A percentile compares a stretch with the other conserved stretches of the same genome.
These are phyloP conservation scores for Leccinum rimulosum DNA, from an alignment of 768 basidiomycete species.

Conservation along the genomic window DNA sequence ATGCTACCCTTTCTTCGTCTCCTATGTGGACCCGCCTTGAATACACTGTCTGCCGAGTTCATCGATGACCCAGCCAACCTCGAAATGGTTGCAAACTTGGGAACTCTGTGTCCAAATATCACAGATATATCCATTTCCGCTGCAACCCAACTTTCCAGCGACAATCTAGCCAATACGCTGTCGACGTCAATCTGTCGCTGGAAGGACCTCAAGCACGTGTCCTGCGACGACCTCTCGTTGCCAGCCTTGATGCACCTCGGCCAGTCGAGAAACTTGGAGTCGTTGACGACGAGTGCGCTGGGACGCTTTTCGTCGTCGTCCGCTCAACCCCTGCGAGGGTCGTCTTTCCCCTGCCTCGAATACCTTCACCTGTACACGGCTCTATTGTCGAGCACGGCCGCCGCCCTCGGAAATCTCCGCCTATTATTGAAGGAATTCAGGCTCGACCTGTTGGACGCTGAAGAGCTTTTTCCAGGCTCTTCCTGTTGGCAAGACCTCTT, in stretches of 20 bases:
- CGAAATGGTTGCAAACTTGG: conserved; percentile 10
- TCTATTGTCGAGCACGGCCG: conserved; percentile 8
- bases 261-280: conserved; percentile 11
- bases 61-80: conserved; percentile 17
- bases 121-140: conserved; percentile 17
- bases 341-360: conserved; percentile 10
- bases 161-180: conserved; percentile 12
- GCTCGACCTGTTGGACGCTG: conserved; percentile 22
- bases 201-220: conserved; percentile 16
- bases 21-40: conserved; percentile 23
- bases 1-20: conserved; percentile 24
- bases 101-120: conserved; percentile 19
- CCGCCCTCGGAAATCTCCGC: conserved; percentile 8
- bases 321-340: background rate
- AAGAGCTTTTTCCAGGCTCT: conserved; percentile 8
- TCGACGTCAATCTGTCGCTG: conserved; percentile 21
- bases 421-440: conserved; percentile 17
- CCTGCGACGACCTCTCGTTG: conserved; percentile 22
- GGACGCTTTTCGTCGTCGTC: conserved; percentile 9
- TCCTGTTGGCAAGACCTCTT: conserved; percentile 14
- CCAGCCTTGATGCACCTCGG: conserved; percentile 20
- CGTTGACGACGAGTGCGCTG: conserved; percentile 15
- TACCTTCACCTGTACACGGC: conserved; percentile 21
- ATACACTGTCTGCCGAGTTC: conserved; percentile 20
- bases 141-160: conserved; percentile 4